phyloP scores from a whole-genome alignment of 805 yeast species.

The Deakozyma indianensis region DNA sequence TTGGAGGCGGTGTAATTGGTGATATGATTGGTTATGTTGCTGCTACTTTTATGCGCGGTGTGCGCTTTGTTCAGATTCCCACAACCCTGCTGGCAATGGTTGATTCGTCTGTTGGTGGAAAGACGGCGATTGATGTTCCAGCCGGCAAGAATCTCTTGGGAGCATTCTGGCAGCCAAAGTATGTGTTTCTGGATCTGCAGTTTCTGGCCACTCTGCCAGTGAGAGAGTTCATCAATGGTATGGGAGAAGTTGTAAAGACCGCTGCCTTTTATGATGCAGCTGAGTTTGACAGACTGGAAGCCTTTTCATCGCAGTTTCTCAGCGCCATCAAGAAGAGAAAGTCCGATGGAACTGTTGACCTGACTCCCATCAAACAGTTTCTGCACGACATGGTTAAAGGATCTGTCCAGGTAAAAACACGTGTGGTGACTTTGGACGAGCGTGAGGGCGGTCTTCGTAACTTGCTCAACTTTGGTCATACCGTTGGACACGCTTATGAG shows the following conservation, averaged over 20 bases:
- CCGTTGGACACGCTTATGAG: conserved; percentile 96
- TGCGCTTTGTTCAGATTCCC: conserved; percentile 84
- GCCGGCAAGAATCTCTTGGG: conserved; percentile 92
- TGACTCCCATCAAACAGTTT: conserved; percentile 56
- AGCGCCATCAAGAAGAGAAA: conserved; percentile 43
- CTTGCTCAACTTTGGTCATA: conserved; percentile 86
- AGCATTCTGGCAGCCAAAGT: conserved; percentile 92
- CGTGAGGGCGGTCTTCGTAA: conserved; percentile 91
- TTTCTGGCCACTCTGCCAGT: conserved; percentile 81
- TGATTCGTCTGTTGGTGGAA: conserved; percentile 95
- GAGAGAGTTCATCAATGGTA: conserved; percentile 92
- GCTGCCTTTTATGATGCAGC: conserved; percentile 94
- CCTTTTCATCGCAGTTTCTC: conserved; percentile 54
- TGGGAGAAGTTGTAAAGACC: conserved; percentile 96
- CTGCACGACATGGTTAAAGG: conserved; percentile 68
- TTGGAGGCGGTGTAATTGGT: conserved; percentile 98
- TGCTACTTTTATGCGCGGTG: conserved; percentile 98
- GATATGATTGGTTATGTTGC: conserved; percentile 99
- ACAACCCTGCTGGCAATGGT: conserved; percentile 94
- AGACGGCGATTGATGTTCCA: conserved; percentile 96
- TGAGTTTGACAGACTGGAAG: conserved; percentile 77
- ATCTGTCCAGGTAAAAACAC: conserved; percentile 82
- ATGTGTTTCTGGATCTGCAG: conserved; percentile 74
- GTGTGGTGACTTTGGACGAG: conserved; percentile 86
- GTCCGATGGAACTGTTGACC: conserved; percentile 37